Conservation (phyloP, 148 eudicot genomes). For the Camellia japonica region DNA sequence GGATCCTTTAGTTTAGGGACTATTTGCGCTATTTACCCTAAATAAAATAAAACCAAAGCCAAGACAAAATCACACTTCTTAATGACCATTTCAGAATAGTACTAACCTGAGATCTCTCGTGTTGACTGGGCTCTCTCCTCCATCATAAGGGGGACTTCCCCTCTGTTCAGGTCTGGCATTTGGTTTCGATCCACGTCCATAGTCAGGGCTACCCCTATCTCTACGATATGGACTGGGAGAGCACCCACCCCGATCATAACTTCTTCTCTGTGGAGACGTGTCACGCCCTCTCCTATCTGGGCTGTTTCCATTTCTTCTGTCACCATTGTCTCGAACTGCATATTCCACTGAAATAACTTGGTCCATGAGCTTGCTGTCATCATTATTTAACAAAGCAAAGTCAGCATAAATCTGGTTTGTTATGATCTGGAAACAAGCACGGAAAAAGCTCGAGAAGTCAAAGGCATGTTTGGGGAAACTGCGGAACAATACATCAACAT, state of each 20-base stretch:
- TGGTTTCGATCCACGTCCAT: constrained; percentile 51
- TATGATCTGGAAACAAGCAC: background rate
- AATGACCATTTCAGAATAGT: background rate
- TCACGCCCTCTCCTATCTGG: constrained; percentile 66
- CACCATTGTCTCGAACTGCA: constrained; percentile 62
- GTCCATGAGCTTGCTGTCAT: constrained; percentile 69
- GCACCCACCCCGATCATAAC: constrained; percentile 36
- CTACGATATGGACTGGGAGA: constrained; percentile 62
- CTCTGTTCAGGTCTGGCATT: constrained; percentile 37
- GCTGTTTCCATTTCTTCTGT: constrained; percentile 42
- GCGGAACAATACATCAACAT: background rate
- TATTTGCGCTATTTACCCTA: too few relatives aligned
- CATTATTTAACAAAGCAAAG: constrained; percentile 8
- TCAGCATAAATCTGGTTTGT: background rate
- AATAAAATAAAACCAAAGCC: too few relatives aligned
- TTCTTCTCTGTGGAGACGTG: constrained; percentile 48
- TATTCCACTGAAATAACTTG: constrained; percentile 81
- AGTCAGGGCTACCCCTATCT: constrained; percentile 73
- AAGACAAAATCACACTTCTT: too few relatives aligned
- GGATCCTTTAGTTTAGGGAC: too few relatives aligned
- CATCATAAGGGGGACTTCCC: constrained; percentile 47
- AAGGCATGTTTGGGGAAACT: background rate
- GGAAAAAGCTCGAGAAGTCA: background rate
- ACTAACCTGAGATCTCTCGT: constrained; percentile 40
- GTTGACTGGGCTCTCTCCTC: constrained; percentile 53